Conservation (phyloP, 129 eudicot genomes). For the Flaveria robusta region DNA sequence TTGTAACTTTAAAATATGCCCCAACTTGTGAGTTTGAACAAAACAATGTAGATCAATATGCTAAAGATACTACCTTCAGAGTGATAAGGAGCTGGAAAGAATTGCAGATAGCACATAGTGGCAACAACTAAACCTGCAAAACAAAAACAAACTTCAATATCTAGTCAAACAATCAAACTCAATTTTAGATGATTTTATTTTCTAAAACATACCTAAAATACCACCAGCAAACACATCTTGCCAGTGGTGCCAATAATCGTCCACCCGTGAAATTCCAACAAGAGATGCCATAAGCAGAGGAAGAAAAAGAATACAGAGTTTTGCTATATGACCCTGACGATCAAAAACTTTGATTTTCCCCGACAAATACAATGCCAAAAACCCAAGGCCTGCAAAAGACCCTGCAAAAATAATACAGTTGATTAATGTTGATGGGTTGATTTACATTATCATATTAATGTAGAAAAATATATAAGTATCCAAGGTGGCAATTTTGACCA, state of each 20-base stretch:
- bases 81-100: constrained; percentile 80
- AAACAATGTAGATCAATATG: neutral
- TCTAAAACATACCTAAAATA: constrained; percentile 55
- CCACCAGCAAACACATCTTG: constrained; percentile 92
- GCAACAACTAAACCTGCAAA: constrained; percentile 64
- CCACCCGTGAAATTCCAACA: constrained; percentile 88
- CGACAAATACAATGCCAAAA: constrained; percentile 66
- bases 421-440: neutral
- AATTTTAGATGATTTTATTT: neutral
- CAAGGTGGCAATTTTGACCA: neutral
- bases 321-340: constrained; percentile 66
- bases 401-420: constrained; percentile 43
- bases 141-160: neutral
- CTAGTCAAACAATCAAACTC: neutral
- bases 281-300: constrained; percentile 76
- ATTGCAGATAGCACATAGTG: constrained; percentile 74
- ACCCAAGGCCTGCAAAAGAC: constrained; percentile 92
- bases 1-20: neutral
- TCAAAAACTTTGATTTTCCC: constrained; percentile 77
- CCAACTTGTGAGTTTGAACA: neutral
- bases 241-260: constrained; percentile 98
- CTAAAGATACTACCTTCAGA: constrained; percentile 44
- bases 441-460: neutral
- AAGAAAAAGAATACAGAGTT: constrained; percentile 70
- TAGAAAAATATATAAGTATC: neutral